Evolutionary conservation across 2,329 filamentous ascomycete genomes (phyloP).

Genomic region (Harringtonia lauricola): DNA sequence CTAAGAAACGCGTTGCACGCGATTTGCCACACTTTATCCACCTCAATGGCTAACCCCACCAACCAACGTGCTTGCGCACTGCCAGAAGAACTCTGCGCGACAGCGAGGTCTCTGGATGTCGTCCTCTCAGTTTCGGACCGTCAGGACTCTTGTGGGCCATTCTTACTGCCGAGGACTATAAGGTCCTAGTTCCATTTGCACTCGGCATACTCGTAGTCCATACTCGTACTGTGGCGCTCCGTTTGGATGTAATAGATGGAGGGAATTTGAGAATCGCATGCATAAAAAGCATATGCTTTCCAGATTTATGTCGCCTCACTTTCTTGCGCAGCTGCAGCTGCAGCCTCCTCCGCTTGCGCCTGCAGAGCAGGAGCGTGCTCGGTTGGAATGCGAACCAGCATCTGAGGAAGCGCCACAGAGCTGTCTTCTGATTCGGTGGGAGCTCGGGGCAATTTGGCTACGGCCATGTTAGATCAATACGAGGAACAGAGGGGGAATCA

Average conservation of each 20-base stretch:
- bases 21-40: neutral
- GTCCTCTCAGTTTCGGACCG: too few relatives aligned
- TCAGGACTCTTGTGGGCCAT: too few relatives aligned
- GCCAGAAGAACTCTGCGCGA: too few relatives aligned
- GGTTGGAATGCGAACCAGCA: constrained; percentile 73
- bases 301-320: neutral
- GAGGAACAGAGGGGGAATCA: constrained; percentile 5
- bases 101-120: too few relatives aligned
- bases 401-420: constrained; percentile 56
- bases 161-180: too few relatives aligned
- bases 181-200: too few relatives aligned
- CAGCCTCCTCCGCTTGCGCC: constrained; percentile 43
- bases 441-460: constrained; percentile 60
- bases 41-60: neutral
- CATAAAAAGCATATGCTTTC: neutral
- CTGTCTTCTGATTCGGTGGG: constrained; percentile 29
- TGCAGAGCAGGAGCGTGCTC: constrained; percentile 60
- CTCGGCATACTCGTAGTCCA: too few relatives aligned
- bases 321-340: constrained; percentile 29
- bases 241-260: too few relatives aligned
- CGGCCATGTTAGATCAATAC: neutral
- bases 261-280: too few relatives aligned
- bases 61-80: too few relatives aligned
- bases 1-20: constrained; percentile 5
- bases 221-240: too few relatives aligned